Percentiles rank a stretch among this genome's conserved stretches.
These are phyloP conservation scores for Rosa rugosa DNA, from an alignment of 306 rosid genomes.

Conservation along the genomic window DNA sequence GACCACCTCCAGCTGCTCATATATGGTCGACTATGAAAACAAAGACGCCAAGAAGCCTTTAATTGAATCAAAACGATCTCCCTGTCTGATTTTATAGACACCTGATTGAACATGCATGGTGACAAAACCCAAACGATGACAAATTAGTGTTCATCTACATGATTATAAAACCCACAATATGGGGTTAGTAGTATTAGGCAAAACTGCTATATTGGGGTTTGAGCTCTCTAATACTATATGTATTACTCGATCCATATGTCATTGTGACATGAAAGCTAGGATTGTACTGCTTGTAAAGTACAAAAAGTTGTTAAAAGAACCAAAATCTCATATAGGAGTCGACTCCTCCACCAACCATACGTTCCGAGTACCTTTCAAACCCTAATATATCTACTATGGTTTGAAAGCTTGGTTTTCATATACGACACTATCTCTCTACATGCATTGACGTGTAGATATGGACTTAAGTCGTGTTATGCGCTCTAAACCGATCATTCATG, in stretches of 20 bases:
- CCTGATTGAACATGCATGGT: not conserved
- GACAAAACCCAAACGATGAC: constrained; percentile 10
- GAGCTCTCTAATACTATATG: not conserved
- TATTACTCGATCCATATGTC: constrained; percentile 3
- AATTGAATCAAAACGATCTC: not conserved
- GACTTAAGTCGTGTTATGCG: constrained; percentile 33
- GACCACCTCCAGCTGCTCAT: not conserved
- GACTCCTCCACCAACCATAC: not conserved
- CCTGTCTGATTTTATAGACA: not conserved
- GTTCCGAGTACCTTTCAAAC: not conserved
- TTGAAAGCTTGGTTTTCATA: constrained; percentile 23
- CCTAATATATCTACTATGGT: not conserved
- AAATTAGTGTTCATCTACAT: constrained; percentile 8
- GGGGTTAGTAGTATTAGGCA: not conserved
- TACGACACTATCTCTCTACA: constrained; percentile 18
- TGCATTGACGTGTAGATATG: constrained; percentile 16
- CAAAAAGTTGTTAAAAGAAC: constrained; percentile 1
- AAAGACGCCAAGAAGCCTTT: not conserved
- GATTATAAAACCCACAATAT: not conserved
- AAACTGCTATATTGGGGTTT: not conserved
- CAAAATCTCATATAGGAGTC: not conserved
- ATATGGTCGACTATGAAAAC: not conserved
- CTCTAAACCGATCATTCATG: constrained; percentile 27
- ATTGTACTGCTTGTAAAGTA: not conserved
- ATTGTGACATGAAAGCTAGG: constrained; percentile 2